These are phyloP conservation scores for Termitomyces bulborhizus DNA, from an alignment of 768 basidiomycete genomes.

Conservation along the genomic window DNA sequence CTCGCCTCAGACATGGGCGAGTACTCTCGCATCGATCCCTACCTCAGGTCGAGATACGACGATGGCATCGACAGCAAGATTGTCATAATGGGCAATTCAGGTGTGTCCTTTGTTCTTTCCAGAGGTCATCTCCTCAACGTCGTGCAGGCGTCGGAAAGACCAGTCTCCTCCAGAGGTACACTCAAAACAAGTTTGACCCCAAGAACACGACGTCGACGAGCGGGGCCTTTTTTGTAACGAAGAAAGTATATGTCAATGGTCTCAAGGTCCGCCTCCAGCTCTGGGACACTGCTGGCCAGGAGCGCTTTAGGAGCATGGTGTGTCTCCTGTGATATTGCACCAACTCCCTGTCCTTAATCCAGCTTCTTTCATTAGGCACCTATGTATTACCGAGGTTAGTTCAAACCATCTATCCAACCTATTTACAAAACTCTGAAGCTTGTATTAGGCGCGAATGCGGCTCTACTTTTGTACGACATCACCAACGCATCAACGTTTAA, in stretches of 20 bases:
- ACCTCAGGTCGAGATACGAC: conserved; percentile 64
- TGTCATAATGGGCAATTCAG: conserved; percentile 86
- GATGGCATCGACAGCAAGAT: conserved; percentile 92
- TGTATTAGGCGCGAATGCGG: conserved; percentile 77
- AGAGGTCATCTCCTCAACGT: conserved; percentile 1
- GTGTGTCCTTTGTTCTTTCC: conserved; percentile 19
- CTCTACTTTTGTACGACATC: conserved; percentile 92
- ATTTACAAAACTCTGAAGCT: conserved; percentile 10
- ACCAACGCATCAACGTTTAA: conserved; percentile 86
- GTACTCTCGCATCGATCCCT: conserved; percentile 58
- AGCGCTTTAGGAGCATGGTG: conserved; percentile 88
- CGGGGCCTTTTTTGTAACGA: conserved; percentile 90
- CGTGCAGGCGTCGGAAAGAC: conserved; percentile 84
- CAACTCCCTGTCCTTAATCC: conserved; percentile 10
- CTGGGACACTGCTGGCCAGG: conserved; percentile 94
- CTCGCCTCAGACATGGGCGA: conserved; percentile 42
- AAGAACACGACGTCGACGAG: conserved; percentile 87
- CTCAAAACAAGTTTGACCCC: conserved; percentile 85
- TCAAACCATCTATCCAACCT: conserved; percentile 1
- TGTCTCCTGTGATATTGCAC: conserved; percentile 15
- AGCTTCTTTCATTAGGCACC: conserved; percentile 55
- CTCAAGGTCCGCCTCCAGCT: conserved; percentile 82
- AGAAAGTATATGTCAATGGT: conserved; percentile 83
- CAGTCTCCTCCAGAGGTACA: conserved; percentile 84
- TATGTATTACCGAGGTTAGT: conserved; percentile 82